Base-by-base conservation (phyloP, 208 protist genomes). In the Angomonas ambiguus region DNA sequence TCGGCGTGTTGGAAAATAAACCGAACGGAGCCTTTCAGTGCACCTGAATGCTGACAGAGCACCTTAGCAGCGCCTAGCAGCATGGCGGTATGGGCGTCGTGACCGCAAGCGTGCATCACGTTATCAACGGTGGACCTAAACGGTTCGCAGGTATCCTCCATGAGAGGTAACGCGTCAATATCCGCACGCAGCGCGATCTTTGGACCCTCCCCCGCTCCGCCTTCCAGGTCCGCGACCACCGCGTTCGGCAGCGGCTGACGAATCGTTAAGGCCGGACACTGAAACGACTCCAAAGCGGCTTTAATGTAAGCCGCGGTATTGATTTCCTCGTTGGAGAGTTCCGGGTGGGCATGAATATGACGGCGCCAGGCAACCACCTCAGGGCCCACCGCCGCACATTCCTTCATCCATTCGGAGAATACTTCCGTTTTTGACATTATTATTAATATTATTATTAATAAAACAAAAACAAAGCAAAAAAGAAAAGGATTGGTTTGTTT, bases 1-100 rank as follows among this genome's bases (percentile, higher is more conserved):
- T 91, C 85, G 0, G 81, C 78, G 62, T 86, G 85, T 72, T 88
- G 85, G 56, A 91, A 91, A 41, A 91, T 81, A 62, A 88, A 88
- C 28, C 85, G 79, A 27, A 86, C 79, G 34, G 79, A 82, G 65
- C 81, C 81, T 45, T 77, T 69, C 69, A 91, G 81, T 20, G 71
- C 69, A 3, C 74, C 51, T 57, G 55, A 38, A 59, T 77, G 68
- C 22, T 67, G 70, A 72, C 85, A 91, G 16, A 87, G 67, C 56
- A 86, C 84, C 68, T 87, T 87, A 1, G 72, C 79, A 1, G 81
- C 85, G 27, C 85, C 77, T 10, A 87, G 77, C 55, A 85, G 85
- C 80, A 88, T 91, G 33, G 85, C 79, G 3, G 81, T 79, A 70
- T 88, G 81, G 20, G 81, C 74, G 65, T 91, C 80, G 71, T 87